phyloP scores from a whole-genome alignment of 352 stramenopile genomes.

The Chrysophaeum taylorii region DNA sequence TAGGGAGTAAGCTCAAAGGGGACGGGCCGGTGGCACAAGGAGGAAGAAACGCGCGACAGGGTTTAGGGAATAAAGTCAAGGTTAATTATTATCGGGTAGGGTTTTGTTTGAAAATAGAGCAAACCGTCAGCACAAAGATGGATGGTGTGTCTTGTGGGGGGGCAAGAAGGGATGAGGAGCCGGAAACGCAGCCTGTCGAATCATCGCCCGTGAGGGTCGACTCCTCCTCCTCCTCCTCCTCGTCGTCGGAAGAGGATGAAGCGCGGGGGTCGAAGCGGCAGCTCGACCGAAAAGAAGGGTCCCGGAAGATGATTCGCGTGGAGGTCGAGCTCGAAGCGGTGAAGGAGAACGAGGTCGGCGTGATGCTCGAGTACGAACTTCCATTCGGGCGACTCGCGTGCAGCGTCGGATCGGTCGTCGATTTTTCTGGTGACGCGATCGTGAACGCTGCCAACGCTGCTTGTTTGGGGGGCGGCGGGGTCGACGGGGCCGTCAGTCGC shows the following conservation, averaged over 20 bases:
- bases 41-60: slow-evolving; percentile 12
- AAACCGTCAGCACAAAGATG: background rate
- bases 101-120: slow-evolving; percentile 9
- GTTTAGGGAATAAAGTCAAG: background rate
- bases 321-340: too few species aligned
- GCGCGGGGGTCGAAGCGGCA: too few species aligned
- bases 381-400: too few species aligned
- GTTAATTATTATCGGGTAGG: too few species aligned
- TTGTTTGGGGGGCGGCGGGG: slow-evolving; percentile 48
- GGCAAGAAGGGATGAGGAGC: background rate
- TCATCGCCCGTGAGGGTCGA: too few species aligned
- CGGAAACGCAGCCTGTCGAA: background rate
- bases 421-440: slow-evolving; percentile 41
- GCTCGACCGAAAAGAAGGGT: too few species aligned
- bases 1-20: background rate
- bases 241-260: too few species aligned
- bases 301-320: too few species aligned
- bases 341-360: too few species aligned
- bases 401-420: too few species aligned
- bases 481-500: slow-evolving; percentile 25
- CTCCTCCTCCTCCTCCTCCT: too few species aligned
- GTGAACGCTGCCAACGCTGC: slow-evolving; percentile 52
- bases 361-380: too few species aligned
- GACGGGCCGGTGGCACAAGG: slow-evolving; percentile 16
- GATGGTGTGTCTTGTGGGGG: background rate